phyloP scores from a whole-genome alignment of 2,329 filamentous ascomycete species.

The Nakataea oryzae region DNA sequence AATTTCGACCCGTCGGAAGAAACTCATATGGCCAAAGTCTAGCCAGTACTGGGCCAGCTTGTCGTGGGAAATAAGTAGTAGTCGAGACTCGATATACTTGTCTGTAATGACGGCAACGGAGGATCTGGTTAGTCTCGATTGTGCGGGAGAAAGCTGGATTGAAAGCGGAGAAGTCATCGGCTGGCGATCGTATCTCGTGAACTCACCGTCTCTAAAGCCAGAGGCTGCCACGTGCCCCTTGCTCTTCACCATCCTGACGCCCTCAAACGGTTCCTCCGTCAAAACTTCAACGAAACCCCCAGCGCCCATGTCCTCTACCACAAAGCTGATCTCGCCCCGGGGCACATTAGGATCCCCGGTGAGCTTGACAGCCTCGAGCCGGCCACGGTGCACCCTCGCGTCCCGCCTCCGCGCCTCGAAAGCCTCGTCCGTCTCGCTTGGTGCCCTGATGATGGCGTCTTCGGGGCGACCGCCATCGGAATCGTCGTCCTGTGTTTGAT shows the following conservation, averaged over 20 bases:
- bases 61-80: conserved; percentile 71
- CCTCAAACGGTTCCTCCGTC: conserved; percentile 59
- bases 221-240: conserved; percentile 67
- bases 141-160: not conserved
- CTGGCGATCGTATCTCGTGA: not conserved
- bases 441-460: conserved; percentile 26
- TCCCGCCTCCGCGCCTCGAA: conserved; percentile 33
- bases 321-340: conserved; percentile 73
- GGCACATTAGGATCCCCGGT: conserved; percentile 89
- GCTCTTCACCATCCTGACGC: conserved; percentile 62
- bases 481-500: conserved; percentile 38
- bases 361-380: conserved; percentile 76
- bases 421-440: conserved; percentile 32
- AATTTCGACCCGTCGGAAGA: conserved; percentile 49
- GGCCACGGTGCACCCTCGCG: conserved; percentile 48
- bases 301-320: conserved; percentile 65
- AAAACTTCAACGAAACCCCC: conserved; percentile 54
- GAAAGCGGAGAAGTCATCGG: not conserved
- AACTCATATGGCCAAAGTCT: conserved; percentile 47
- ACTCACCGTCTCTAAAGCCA: conserved; percentile 63
- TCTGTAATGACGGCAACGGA: conserved; percentile 33
- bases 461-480: conserved; percentile 31
- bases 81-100: conserved; percentile 61
- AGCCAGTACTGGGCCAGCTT: conserved; percentile 77
- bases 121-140: not conserved